Percentiles rank a stretch among this genome's conserved stretches.
phyloP scores from a whole-genome alignment of 805 yeast genomes.

The Wickerhamomyces hampshirensis region DNA sequence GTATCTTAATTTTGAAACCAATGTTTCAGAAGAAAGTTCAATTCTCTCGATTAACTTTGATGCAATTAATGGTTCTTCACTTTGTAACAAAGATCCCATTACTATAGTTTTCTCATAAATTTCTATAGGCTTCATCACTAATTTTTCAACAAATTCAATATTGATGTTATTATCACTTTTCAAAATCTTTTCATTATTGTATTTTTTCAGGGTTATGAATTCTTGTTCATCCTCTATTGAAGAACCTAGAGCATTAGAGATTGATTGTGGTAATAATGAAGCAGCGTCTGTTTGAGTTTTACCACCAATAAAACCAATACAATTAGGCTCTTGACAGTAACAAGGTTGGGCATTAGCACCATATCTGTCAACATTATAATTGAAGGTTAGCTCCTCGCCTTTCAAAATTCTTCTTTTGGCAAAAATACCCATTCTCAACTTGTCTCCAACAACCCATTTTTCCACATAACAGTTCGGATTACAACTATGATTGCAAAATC shows the following conservation, averaged over 20 bases:
- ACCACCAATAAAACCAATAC: constrained; percentile 93
- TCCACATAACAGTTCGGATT: constrained; percentile 93
- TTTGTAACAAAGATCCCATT: constrained; percentile 76
- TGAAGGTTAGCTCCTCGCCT: constrained; percentile 85
- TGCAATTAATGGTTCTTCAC: constrained; percentile 62
- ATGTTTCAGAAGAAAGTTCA: constrained; percentile 43
- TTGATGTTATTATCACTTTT: constrained; percentile 58
- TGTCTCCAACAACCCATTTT: constrained; percentile 94
- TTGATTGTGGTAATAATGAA: constrained; percentile 71
- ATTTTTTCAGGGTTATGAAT: constrained; percentile 61
- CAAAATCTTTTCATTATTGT: constrained; percentile 36
- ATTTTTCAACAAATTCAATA: constrained; percentile 55
- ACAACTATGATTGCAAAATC: constrained; percentile 95
- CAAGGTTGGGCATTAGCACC: constrained; percentile 95
- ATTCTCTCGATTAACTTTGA: constrained; percentile 66
- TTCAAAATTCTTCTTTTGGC: constrained; percentile 63
- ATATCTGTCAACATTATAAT: constrained; percentile 90
- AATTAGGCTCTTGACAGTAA: constrained; percentile 88
- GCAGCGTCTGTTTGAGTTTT: constrained; percentile 95
- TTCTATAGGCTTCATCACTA: constrained; percentile 48
- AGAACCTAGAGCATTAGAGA: constrained; percentile 84
- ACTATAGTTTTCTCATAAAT: constrained; percentile 66
- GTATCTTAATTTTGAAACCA: constrained; percentile 58
- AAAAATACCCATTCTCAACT: constrained; percentile 90
- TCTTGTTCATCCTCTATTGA: constrained; percentile 60